Evolutionary conservation across 2,329 filamentous ascomycete species (phyloP).

Genomic region (Cyphellophora attinorum): DNA sequence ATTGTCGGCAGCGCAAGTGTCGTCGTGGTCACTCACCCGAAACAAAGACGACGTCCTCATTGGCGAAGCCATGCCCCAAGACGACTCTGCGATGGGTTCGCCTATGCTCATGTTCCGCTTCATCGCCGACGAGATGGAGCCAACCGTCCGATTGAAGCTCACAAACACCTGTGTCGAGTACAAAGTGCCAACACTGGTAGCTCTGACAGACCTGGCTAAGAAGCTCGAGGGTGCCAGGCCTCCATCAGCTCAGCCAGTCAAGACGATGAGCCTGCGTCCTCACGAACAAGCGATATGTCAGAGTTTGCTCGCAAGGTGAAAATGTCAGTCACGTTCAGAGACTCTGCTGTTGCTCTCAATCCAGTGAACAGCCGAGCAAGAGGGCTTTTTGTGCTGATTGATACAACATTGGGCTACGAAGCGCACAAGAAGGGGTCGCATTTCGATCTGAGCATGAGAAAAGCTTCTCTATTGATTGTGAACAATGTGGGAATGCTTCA

Average conservation of each 20-base stretch:
- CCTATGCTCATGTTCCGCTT: slow-evolving; percentile 79
- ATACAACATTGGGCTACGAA: slow-evolving; percentile 60
- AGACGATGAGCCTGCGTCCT: slow-evolving; percentile 14
- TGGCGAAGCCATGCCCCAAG: slow-evolving; percentile 44
- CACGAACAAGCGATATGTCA: slow-evolving; percentile 9
- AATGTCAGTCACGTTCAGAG: slow-evolving; percentile 56
- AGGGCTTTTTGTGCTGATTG: slow-evolving; percentile 66
- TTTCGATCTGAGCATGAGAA: slow-evolving; percentile 60
- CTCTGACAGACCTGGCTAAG: slow-evolving; percentile 60
- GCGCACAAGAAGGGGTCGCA: slow-evolving; percentile 56
- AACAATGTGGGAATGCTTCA: slow-evolving; percentile 55
- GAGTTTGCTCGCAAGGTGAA: slow-evolving; percentile 41
- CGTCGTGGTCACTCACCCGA: slow-evolving; percentile 50
- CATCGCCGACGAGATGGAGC: slow-evolving; percentile 90
- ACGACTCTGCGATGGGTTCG: slow-evolving; percentile 20
- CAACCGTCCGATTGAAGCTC: slow-evolving; percentile 77
- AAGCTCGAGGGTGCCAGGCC: slow-evolving; percentile 41
- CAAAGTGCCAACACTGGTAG: slow-evolving; percentile 71
- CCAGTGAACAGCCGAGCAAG: slow-evolving; percentile 68
- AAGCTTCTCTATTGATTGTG: slow-evolving; percentile 72
- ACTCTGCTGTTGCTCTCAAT: slow-evolving; percentile 77
- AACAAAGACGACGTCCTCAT: slow-evolving; percentile 65
- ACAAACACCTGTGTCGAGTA: slow-evolving; percentile 84
- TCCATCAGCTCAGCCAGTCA: slow-evolving; percentile 32
- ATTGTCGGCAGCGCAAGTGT: slow-evolving; percentile 67